Evolutionary conservation across 2,329 filamentous ascomycete genomes (phyloP), one percentile per base, ranked within the genome.

Genomic region (Colletotrichum cereale): DNA sequence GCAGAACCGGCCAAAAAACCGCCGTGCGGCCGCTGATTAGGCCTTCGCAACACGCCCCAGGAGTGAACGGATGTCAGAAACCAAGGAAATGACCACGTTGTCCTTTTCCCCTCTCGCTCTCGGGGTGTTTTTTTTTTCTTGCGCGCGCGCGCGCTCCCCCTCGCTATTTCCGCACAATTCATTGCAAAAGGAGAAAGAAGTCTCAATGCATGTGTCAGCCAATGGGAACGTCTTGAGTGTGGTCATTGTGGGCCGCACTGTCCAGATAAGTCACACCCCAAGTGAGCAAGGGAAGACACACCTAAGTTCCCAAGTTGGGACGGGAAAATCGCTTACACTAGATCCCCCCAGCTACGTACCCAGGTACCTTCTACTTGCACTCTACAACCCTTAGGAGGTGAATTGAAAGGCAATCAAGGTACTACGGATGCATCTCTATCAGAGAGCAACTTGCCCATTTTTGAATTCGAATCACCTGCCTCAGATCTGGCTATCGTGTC

Each of bases 1-100:
- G 34, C 52, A 58, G 67, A 71, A 71, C 44, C 56, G 58, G 29
- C 52, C 53, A 24, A 38, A 38, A 52, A 57, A 31, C 61, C 24
- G 53, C 52, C 36, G 42, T 36, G 64, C 14, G 65, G 36, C 24
- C 10, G 53, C 58, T 40, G 52, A 26, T 48, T 7, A 10, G 26
- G 47, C 18, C 7, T 5, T 42, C 18, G 48, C 61, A 52, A 52
- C 47, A 38, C 24, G 47, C 47, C 64, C 58, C 36, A 38, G 50
- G 65, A 62, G 65, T 63, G 68, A 42, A 48, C 58, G 68, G 52
- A 55, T 67, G 68, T 53, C 50, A 61, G 42, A 70, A 71, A 68
- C 47, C 65, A 71, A 60, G 68, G 58, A 71, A 71, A 50, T 66
- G 68, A 47, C 68, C 57, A 63, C 65, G 68, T 63, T 67, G 60